These are phyloP conservation scores for Cutaneotrichosporon daszewskae DNA, from an alignment of 1,284 basidiomycete genomes.

Conservation along the genomic window DNA sequence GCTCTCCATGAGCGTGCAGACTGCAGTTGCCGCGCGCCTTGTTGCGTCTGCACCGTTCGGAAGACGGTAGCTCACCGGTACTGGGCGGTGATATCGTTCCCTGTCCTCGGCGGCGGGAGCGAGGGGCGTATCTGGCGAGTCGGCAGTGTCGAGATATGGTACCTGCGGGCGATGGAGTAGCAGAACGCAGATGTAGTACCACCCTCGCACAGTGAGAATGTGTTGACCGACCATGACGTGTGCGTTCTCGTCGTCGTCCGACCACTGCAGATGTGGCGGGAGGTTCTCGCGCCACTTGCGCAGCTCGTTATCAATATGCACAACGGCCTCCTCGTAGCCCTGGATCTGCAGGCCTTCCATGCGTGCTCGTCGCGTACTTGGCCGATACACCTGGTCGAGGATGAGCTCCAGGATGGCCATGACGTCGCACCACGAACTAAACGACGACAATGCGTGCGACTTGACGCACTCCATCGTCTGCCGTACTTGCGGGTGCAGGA, in stretches of 20 bases:
- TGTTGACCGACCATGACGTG: constrained; percentile 12
- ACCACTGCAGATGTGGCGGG: constrained; percentile 16
- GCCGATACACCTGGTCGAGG: constrained; percentile 16
- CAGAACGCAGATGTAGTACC: constrained; percentile 16
- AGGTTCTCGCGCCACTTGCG: constrained; percentile 11
- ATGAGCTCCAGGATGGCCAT: constrained; percentile 16
- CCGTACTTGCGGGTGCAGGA: constrained; percentile 4
- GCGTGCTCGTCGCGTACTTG: constrained; percentile 14
- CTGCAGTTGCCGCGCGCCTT: constrained; percentile 10
- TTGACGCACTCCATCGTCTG: constrained; percentile 15
- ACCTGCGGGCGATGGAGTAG: constrained; percentile 19
- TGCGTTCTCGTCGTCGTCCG: constrained; percentile 10
- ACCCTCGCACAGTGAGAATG: constrained; percentile 13
- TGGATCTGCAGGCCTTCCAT: constrained; percentile 16
- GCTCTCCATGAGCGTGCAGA: constrained; percentile 15
- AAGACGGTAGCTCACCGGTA: constrained; percentile 2
- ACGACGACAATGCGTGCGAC: constrained; percentile 11
- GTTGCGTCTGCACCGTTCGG: constrained; percentile 9
- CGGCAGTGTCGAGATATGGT: constrained; percentile 12
- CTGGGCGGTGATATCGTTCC: not conserved
- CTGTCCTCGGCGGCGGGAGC: not conserved
- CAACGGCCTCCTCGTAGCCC: constrained; percentile 16
- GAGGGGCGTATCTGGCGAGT: not conserved
- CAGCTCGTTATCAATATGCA: constrained; percentile 14
- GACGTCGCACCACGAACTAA: constrained; percentile 18